Evolutionary conservation across 305 asterid species (phyloP), one percentile per base, ranked within the genome.

Genomic region (Fraxinus albicans): DNA sequence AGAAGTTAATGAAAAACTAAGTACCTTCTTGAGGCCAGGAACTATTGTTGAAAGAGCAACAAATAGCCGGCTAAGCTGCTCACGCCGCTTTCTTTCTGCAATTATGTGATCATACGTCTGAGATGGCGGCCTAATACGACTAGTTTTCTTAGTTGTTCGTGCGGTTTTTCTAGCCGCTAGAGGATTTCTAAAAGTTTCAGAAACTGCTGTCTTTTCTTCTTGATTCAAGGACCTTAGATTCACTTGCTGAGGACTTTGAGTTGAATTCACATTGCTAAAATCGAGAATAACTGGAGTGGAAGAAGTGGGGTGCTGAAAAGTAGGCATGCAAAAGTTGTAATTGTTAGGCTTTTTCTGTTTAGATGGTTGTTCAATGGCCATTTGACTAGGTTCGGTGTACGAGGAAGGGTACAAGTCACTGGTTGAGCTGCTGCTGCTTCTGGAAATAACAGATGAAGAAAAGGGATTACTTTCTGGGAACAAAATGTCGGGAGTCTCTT

Each of bases 51-150:
- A 90, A 19, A 91, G 92, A 9, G 92, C 91, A 55, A 90, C 82
- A 29, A 91, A 90, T 73, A 74, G 60, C 81, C 86, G 90, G 87
- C 95, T 91, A 80, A 91, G 90, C 86, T 82, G 91, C 86, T 91
- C 90, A 9, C 95, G 89, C 53, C 95, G 90, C 88, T 85, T 86
- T 82, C 92, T 87, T 87, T 90, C 94, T 8, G 93, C 91, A 29
- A 90, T 81, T 79, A 89, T 89, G 82, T 91, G 94, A 83, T 91
- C 93, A 50, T 88, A 90, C 0, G 91, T 87, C 33, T 9, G 47
- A 40, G 47, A 87, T 12, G 89, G 89, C 0, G 90, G 93, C 82
- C 95, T 81, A 9, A 78, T 19, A 8, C 95, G 90, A 0, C 85
- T 74, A 36, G 69, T 85, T 78, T 86, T 89, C 86, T 85, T 88